Conservation (phyloP, 2,329 filamentous ascomycete genomes). For the Exophiala dermatitidis region DNA sequence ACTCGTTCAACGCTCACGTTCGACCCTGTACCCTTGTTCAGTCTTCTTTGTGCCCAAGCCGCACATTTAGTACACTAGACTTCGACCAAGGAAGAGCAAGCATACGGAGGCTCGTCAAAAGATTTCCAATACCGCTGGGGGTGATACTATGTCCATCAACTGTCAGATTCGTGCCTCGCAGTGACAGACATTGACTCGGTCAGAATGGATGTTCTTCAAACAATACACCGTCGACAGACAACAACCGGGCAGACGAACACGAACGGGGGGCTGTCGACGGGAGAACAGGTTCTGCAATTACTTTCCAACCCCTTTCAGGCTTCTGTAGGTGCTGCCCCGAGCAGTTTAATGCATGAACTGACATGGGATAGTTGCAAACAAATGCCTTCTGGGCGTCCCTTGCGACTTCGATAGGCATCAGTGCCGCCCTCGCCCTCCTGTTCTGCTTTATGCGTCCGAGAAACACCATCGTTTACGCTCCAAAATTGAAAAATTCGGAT, state of each 20-base stretch:
- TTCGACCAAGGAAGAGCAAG: background rate
- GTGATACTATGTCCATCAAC: background rate
- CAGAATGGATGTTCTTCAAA: conserved; percentile 17
- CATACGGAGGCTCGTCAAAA: background rate
- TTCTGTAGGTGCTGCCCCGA: conserved; percentile 30
- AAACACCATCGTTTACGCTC: conserved; percentile 88
- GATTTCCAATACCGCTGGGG: background rate
- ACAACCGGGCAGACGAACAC: conserved; percentile 1
- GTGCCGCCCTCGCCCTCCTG: conserved; percentile 62
- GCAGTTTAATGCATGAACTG: background rate
- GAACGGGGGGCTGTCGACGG: conserved; percentile 8
- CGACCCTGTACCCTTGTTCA: background rate
- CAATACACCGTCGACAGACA: conserved; percentile 15
- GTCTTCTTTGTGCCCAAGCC: conserved; percentile 5
- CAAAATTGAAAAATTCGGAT: conserved; percentile 86
- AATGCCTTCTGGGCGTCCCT: conserved; percentile 71
- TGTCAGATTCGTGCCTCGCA: conserved; percentile 4
- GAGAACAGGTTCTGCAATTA: conserved; percentile 38
- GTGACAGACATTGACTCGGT: background rate
- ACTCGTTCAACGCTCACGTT: background rate
- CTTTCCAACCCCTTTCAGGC: conserved; percentile 42
- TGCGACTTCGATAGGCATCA: conserved; percentile 69
- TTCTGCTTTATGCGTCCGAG: conserved; percentile 90
- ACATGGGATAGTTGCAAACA: conserved; percentile 43
- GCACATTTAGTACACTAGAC: background rate